phyloP scores from a whole-genome alignment of 2,329 filamentous ascomycete species.

The Penicillium sp. region DNA sequence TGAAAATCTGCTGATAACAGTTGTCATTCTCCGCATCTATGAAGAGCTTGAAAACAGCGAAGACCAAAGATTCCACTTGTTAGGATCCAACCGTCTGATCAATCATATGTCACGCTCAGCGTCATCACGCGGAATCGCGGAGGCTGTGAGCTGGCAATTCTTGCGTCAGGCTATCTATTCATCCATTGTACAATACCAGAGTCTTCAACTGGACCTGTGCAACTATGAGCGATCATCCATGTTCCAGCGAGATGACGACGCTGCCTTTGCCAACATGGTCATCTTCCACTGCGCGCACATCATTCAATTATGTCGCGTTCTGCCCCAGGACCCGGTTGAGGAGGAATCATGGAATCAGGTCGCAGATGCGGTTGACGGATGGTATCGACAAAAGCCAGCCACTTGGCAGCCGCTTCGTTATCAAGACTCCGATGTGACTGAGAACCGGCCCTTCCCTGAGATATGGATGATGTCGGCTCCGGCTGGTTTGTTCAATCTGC shows the following conservation, averaged over 20 bases:
- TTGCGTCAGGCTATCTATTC: conserved; percentile 49
- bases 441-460: conserved; percentile 37
- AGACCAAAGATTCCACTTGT: conserved; percentile 43
- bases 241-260: conserved; percentile 43
- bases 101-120: conserved; percentile 45
- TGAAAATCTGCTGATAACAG: conserved; percentile 53
- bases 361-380: conserved; percentile 32
- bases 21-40: conserved; percentile 55
- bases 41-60: conserved; percentile 46
- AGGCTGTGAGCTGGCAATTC: conserved; percentile 49
- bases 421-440: conserved; percentile 26
- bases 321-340: conserved; percentile 25
- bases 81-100: conserved; percentile 45
- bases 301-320: conserved; percentile 33
- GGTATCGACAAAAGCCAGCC: conserved; percentile 34
- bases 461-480: conserved; percentile 43
- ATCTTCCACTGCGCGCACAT: conserved; percentile 47
- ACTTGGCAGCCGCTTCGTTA: conserved; percentile 41
- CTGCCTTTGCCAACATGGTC: conserved; percentile 43
- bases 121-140: conserved; percentile 44
- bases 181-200: conserved; percentile 41
- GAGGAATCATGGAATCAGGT: conserved; percentile 29
- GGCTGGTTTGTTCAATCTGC: conserved; percentile 31
- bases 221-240: conserved; percentile 45
- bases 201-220: conserved; percentile 42